Evolutionary conservation across 2,329 filamentous ascomycete genomes (phyloP), one percentile per base, ranked within the genome.

Genomic region (Metarhizium sp.): DNA sequence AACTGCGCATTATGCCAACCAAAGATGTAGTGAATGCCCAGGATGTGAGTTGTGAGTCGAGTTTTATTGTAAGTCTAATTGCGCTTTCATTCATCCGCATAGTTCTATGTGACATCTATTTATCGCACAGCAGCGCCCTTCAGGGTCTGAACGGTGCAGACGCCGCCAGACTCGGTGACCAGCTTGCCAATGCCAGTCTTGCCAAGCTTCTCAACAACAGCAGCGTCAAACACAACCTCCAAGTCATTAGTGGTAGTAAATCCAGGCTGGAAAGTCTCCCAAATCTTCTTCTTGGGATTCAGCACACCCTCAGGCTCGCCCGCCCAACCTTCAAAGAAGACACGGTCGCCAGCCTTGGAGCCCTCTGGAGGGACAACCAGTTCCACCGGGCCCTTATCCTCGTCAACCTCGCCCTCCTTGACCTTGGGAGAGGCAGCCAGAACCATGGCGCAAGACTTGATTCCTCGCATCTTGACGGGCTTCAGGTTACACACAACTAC

Each of bases 281-380:
- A 97, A 59, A 97, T 78, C 85, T 97, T 97, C 85, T 97, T 99
- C 86, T 99, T 99, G 57, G 94, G 94, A 80, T 97, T 99, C 56
- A 99, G 80, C 52, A 92, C 84, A 59, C 86, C 87, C 80, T 99
- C 94, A 0, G 94, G 91, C 78, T 95, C 88, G 57, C 90, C 92
- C 71, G 90, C 80, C 86, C 90, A 99, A 50, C 94, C 94, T 69
- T 97, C 89, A 69, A 99, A 99, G 79, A 80, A 92, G 52, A 97
- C 88, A 14, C 89, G 79, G 69, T 96, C 90, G 57, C 94, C 94
- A 6, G 92, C 90, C 67, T 86, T 83, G 47, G 89, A 80, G 45
- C 82, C 90, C 18, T 79, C 81, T 1, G 94, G 94, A 1, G 92
- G 92, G 59, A 77, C 84, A 54, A 97, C 92, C 25, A 99, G 82